These are phyloP conservation scores for Botrytis porri DNA, from an alignment of 2,329 filamentous ascomycete species.

Conservation along the genomic window DNA sequence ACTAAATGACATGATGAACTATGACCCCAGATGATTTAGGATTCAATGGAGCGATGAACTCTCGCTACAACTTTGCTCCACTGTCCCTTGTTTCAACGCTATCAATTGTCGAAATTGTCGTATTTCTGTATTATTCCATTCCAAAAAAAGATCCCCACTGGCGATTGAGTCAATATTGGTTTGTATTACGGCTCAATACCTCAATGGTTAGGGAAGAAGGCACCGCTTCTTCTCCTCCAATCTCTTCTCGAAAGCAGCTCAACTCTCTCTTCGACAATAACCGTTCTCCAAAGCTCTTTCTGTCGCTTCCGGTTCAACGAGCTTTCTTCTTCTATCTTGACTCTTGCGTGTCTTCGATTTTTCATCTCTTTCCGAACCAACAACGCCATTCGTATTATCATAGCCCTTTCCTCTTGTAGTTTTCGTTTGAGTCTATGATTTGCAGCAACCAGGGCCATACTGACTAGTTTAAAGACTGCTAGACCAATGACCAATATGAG, in stretches of 20 bases:
- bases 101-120: neutral
- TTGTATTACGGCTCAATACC: neutral
- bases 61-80: neutral
- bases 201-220: neutral
- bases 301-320: neutral
- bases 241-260: neutral
- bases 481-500: neutral
- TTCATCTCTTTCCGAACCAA: neutral
- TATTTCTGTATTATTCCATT: neutral
- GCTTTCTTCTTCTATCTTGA: neutral
- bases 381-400: neutral
- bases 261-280: neutral
- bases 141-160: neutral
- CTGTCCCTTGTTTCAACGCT: neutral
- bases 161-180: neutral
- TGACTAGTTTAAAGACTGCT: neutral
- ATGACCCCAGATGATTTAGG: neutral
- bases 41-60: neutral
- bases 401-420: neutral
- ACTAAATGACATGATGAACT: neutral
- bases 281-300: neutral
- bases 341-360: neutral
- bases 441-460: neutral
- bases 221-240: neutral
- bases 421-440: neutral